Conservation (phyloP, 1,284 basidiomycete genomes). For the Agaricales sp. region DNA sequence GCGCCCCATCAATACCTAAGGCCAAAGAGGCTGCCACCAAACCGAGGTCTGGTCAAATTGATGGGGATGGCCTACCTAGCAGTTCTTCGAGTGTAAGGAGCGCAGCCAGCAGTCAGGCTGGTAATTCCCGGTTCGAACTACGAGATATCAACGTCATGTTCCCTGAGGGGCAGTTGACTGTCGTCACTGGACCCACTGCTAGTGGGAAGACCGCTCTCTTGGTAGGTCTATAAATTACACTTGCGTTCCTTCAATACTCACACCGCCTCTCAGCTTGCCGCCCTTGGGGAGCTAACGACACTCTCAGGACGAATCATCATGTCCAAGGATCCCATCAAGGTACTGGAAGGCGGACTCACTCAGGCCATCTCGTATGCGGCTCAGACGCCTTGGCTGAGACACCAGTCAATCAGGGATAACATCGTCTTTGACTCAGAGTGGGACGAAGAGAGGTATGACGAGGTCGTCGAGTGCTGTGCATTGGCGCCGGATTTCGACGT, state of each 20-base stretch:
- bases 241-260: background rate
- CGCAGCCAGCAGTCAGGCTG: conserved; percentile 3
- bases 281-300: conserved; percentile 34
- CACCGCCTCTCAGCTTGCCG: conserved; percentile 21
- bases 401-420: conserved; percentile 30
- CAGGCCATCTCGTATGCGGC: conserved; percentile 58
- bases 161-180: conserved; percentile 44
- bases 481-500: conserved; percentile 45
- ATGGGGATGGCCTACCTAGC: conserved; percentile 14
- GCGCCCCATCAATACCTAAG: conserved; percentile 8
- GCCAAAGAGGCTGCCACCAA: background rate
- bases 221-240: conserved; percentile 10
- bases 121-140: conserved; percentile 36
- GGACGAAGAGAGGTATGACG: conserved; percentile 29
- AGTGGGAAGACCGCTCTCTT: conserved; percentile 47
- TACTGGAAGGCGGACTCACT: conserved; percentile 30
- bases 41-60: conserved; percentile 4
- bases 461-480: conserved; percentile 49
- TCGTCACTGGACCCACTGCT: conserved; percentile 54
- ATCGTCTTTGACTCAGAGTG: conserved; percentile 35
- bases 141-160: conserved; percentile 45
- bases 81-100: background rate
- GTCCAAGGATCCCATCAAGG: conserved; percentile 33
- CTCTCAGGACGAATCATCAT: conserved; percentile 28
- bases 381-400: conserved; percentile 38